A percentile compares a stretch with the other conserved stretches of the same genome.
These are phyloP conservation scores for Inosperma sp. DNA, from an alignment of 768 basidiomycete genomes.

Conservation along the genomic window DNA sequence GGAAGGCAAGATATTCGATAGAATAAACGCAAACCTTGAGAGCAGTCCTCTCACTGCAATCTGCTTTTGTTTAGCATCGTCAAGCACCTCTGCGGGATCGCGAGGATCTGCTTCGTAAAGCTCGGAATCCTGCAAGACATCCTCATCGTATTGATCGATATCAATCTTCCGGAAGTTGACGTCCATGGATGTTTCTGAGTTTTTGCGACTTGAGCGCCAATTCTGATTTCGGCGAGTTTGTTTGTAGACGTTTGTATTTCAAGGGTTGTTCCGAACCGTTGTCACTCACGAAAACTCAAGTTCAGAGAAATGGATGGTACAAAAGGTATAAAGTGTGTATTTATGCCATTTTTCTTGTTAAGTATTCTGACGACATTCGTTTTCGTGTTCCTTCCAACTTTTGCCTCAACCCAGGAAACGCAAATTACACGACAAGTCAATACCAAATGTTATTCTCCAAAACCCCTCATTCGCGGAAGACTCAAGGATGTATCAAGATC, in stretches of 20 bases:
- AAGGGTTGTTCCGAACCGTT: no score
- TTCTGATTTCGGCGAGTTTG: no score
- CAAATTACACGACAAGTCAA: conserved; percentile 72
- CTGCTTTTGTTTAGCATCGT: conserved; percentile 74
- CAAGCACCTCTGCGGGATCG: conserved; percentile 64
- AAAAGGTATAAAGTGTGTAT: no score
- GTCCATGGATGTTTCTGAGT: conserved; percentile 32
- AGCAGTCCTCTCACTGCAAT: conserved; percentile 65
- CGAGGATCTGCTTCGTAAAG: conserved; percentile 85
- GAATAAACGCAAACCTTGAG: conserved; percentile 53
- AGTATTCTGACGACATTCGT: no score
- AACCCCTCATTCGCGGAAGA: conserved; percentile 74
- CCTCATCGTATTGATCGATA: conserved; percentile 92
- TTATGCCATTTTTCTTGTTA: no score
- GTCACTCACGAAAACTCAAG: no score
- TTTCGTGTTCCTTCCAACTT: no score
- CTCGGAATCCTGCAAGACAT: conserved; percentile 77
- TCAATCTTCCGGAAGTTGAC: conserved; percentile 86
- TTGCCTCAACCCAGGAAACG: no score
- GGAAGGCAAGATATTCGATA: not conserved
- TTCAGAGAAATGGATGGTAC: no score
- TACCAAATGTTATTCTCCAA: conserved; percentile 74
- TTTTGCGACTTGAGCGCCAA: no score
- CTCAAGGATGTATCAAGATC: conserved; percentile 79
- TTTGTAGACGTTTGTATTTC: no score